These are phyloP conservation scores for Moniliella sp. DNA, from an alignment of 1,284 basidiomycete species.

Conservation along the genomic window DNA sequence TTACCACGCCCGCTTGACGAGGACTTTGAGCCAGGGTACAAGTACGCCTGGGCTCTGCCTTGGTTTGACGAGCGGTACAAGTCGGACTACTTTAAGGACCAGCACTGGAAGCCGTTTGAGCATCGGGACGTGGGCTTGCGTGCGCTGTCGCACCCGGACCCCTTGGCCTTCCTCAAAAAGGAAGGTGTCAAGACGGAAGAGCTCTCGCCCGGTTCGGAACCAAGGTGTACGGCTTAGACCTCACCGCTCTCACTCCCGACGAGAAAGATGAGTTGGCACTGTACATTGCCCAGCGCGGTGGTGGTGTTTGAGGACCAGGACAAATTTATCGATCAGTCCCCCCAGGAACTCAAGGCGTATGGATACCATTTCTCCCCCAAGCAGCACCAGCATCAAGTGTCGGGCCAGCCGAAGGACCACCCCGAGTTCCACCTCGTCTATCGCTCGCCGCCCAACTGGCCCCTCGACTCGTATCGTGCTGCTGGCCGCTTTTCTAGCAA, in stretches of 20 bases:
- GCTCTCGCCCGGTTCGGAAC: conserved; percentile 55
- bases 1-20: too few relatives aligned
- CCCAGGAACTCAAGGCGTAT: conserved; percentile 52
- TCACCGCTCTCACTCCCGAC: conserved; percentile 44
- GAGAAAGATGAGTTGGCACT: conserved; percentile 56
- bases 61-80: conserved; percentile 34
- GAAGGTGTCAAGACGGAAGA: conserved; percentile 37
- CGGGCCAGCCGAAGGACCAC: conserved; percentile 48
- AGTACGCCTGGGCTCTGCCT: conserved; percentile 48
- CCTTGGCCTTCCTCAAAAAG: conserved; percentile 45
- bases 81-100: conserved; percentile 42
- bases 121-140: conserved; percentile 34
- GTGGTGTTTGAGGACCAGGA: conserved; percentile 56
- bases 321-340: conserved; percentile 49
- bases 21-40: too few relatives aligned
- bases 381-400: conserved; percentile 56
- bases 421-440: conserved; percentile 61
- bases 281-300: conserved; percentile 59
- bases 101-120: conserved; percentile 50
- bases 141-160: conserved; percentile 20
- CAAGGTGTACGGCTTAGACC: conserved; percentile 52
- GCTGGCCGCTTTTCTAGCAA: too few relatives aligned
- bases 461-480: too few relatives aligned
- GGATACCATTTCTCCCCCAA: conserved; percentile 41
- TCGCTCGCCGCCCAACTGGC: too few relatives aligned